Conservation (phyloP, 179 eudicot genomes). For the Nepenthes alata region DNA sequence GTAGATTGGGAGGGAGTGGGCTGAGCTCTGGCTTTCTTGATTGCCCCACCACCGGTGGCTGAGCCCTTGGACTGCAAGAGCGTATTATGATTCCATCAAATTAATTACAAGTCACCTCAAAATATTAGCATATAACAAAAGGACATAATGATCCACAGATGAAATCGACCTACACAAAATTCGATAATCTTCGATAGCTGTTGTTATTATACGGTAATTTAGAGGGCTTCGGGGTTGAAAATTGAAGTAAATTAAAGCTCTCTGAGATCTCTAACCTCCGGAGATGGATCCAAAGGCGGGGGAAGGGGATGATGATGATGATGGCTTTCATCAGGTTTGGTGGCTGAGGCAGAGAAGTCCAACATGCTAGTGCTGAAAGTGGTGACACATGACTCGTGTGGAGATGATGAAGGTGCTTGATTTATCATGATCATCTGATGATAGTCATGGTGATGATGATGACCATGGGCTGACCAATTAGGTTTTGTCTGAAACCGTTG, state of each 20-base stretch:
- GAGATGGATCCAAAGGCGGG: constrained; percentile 33
- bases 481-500: constrained; percentile 16
- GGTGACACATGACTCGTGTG: constrained; percentile 52
- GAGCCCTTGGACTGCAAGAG: constrained; percentile 47
- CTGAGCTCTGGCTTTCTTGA: constrained; percentile 81
- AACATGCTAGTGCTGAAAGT: constrained; percentile 35
- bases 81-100: background rate
- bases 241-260: too few species aligned
- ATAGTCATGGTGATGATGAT: constrained; percentile 4
- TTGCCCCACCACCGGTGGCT: constrained; percentile 36
- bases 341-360: constrained; percentile 41
- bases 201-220: background rate
- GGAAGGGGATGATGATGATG: constrained; percentile 12
- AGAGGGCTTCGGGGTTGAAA: background rate
- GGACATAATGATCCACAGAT: too few species aligned
- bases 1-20: constrained; percentile 50
- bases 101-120: background rate
- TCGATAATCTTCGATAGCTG: background rate
- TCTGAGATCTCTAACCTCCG: constrained; percentile 34
- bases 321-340: constrained; percentile 28
- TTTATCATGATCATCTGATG: constrained; percentile 9
- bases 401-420: constrained; percentile 64
- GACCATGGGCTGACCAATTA: constrained; percentile 17
- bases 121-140: too few species aligned
- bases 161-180: too few species aligned